phyloP scores from a whole-genome alignment of 148 eudicot genomes.

The Rhododendron williamsianum region DNA sequence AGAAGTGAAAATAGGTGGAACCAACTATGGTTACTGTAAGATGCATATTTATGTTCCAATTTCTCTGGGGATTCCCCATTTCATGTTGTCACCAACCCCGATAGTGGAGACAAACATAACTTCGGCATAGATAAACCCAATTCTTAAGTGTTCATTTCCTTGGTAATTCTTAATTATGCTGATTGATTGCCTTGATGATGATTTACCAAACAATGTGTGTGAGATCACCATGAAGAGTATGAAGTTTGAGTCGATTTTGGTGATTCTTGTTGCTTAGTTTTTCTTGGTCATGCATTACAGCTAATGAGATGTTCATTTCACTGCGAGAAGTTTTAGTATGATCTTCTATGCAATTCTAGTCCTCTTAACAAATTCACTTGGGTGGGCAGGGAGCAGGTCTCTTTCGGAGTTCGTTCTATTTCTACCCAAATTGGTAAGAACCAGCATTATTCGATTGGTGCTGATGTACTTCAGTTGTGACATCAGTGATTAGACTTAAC shows the following conservation, averaged over 20 bases:
- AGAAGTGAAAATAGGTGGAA: neutral
- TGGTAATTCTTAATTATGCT: neutral
- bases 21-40: neutral
- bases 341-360: neutral
- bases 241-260: neutral
- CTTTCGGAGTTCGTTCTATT: conserved; percentile 63
- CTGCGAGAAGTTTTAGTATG: neutral
- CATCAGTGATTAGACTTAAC: neutral
- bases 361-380: conserved; percentile 4
- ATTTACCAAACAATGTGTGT: neutral
- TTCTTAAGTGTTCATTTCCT: neutral
- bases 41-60: neutral
- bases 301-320: neutral
- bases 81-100: neutral
- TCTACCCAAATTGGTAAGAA: conserved; percentile 85
- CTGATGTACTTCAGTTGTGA: neutral
- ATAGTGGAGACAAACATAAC: neutral
- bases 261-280: neutral
- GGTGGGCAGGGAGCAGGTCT: conserved; percentile 60
- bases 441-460: conserved; percentile 1
- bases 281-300: neutral
- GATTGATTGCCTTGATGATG: neutral
- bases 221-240: neutral
- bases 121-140: neutral
- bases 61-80: neutral